Conservation (phyloP, 2,329 filamentous ascomycete genomes). For the Aspergillus ruber region DNA sequence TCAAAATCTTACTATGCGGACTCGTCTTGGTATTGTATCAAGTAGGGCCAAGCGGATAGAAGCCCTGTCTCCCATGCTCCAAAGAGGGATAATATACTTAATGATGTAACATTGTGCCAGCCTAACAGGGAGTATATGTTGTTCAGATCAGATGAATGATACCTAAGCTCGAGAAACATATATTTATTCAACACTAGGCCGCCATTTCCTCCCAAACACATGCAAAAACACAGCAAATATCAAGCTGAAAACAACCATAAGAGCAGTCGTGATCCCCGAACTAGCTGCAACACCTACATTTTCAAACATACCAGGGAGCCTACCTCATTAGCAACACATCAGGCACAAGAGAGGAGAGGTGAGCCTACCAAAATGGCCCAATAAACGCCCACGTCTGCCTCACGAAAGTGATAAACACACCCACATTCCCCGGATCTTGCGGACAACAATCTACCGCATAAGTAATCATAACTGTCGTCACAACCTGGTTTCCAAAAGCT, state of each 20-base stretch:
- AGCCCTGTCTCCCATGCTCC: too few relatives aligned
- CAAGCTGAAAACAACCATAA: conserved; percentile 8
- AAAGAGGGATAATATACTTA: too few relatives aligned
- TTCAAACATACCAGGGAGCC: conserved; percentile 4
- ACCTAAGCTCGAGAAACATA: too few relatives aligned
- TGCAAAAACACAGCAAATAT: conserved; percentile 10
- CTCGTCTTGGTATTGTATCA: too few relatives aligned
- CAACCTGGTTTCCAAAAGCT: conserved; percentile 54
- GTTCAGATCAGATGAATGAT: too few relatives aligned
- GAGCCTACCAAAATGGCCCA: conserved; percentile 33
- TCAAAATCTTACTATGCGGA: too few relatives aligned
- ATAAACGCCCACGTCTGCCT: conserved; percentile 37
- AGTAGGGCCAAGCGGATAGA: too few relatives aligned
- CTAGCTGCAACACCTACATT: background rate
- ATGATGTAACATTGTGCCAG: too few relatives aligned
- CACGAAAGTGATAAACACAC: conserved; percentile 57
- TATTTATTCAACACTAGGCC: background rate
- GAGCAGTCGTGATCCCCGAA: background rate
- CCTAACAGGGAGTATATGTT: too few relatives aligned
- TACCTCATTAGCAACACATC: background rate
- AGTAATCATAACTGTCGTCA: conserved; percentile 57
- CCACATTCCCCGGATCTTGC: conserved; percentile 50
- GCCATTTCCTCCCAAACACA: conserved; percentile 9
- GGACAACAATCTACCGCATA: conserved; percentile 55
- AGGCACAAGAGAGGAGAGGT: background rate